Conservation (phyloP, 257 asterid genomes). For the Solanum sitiens region DNA sequence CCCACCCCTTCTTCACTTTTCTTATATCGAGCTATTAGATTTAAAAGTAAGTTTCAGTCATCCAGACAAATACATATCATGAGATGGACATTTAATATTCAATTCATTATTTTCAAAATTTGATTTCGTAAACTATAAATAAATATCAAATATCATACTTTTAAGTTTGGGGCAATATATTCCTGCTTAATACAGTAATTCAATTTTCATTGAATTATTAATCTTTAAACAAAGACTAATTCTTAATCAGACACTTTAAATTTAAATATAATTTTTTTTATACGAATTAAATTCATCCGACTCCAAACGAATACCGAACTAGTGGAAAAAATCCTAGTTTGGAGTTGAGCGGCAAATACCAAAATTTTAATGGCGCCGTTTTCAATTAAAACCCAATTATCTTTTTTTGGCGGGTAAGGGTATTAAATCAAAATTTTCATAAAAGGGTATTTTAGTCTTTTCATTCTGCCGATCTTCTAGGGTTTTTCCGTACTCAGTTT, state of each 20-base stretch:
- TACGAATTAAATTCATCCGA: background rate
- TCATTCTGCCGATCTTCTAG: slow-evolving; percentile 38
- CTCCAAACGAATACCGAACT: accelerated
- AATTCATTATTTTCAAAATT: background rate
- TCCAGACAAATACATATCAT: background rate
- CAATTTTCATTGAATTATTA: background rate
- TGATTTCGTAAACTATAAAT: background rate
- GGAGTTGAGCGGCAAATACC: background rate
- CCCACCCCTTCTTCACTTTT: too few species aligned
- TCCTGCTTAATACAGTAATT: background rate
- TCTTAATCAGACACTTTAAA: accelerated
- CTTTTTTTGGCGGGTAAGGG: background rate
- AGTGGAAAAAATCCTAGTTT: background rate
- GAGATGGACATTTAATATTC: background rate
- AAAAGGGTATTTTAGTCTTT: slow-evolving; percentile 39
- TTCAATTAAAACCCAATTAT: background rate
- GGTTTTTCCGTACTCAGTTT: slow-evolving; percentile 37
- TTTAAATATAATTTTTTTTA: background rate
- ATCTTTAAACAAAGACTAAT: background rate
- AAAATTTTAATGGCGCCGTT: slow-evolving; percentile 1
- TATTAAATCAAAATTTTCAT: background rate
- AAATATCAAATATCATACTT: background rate
- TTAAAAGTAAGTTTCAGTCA: background rate
- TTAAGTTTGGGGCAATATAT: background rate
- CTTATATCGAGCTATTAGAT: background rate